Evolutionary conservation across 78 protist species (phyloP), one percentile per base, ranked within the genome.

Genomic region (Dictyostelium purpureum): DNA sequence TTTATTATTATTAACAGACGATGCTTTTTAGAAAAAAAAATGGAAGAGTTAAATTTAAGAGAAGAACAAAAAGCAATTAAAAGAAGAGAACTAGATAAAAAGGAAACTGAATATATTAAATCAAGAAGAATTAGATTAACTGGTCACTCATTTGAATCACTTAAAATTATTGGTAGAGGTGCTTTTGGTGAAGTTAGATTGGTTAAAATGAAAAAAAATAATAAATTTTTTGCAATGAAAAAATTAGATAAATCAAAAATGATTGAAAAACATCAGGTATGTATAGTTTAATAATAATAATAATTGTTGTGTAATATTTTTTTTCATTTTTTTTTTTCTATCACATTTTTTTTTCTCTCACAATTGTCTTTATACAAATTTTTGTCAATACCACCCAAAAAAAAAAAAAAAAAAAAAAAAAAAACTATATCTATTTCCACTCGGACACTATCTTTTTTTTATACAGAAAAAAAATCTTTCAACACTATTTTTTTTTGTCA

Each of bases 161-260:
- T 88, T 9, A 78, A 63, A 24, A 77, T 94, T 94, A 80, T 94
- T n/a, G 96, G 96, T 16, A 51, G 96, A 42, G 96, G 96, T 49
- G 96, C 96, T 14, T 94, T 94, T 88, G 96, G 96, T n/a, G 96
- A 94, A 80, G 96, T 94, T 19, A 28, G 93, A 59, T 70, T 94
- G 2, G 96, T 94, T 5, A 75, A 61, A 45, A 89, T 89, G 94
- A 94, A 87, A 52, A 81, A 77, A 33, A 90, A 88, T 37, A 82
- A 66, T 40, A 79, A 94, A 47, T 79, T 90, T 18, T 90, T 89
- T 40, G 97, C 97, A 63, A 94, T 96, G 95, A 96, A 96, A 87
- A 94, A 83, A 21, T 57, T 96, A 28, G 83, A 94, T 42, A 96
- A 96, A 47, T 49, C 75, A 57, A 85, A 70, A 54, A 89, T 96